These are phyloP conservation scores for Rosellinia necatrix DNA, from an alignment of 2,329 filamentous ascomycete species.

Conservation along the genomic window DNA sequence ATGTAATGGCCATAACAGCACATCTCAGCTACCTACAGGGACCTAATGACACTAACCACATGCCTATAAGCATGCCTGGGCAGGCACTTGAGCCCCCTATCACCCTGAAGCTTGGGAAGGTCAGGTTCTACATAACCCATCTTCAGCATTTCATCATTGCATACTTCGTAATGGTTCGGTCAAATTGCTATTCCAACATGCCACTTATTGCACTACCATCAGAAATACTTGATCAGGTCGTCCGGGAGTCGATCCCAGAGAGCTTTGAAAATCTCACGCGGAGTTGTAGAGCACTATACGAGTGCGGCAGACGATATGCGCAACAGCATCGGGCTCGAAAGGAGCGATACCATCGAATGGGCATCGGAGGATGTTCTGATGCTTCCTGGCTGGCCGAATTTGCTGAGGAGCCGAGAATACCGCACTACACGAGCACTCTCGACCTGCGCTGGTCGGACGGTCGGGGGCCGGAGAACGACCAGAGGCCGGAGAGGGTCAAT, in stretches of 20 bases:
- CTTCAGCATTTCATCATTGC: no score
- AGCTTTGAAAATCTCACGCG: constrained; percentile 28
- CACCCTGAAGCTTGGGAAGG: no score
- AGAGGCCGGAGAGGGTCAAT: no score
- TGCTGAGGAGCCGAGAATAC: neutral
- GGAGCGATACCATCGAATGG: neutral
- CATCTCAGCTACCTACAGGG: no score
- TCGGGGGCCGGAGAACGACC: neutral
- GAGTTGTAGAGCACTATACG: constrained; percentile 22
- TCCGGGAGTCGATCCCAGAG: constrained; percentile 26
- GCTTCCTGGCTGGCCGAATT: neutral
- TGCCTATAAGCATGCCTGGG: no score
- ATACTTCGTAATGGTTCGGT: no score
- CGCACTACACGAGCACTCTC: neutral
- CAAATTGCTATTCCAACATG: no score
- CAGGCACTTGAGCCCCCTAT: no score
- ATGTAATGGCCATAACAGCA: no score
- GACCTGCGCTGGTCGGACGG: neutral
- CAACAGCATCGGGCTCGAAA: constrained; percentile 3
- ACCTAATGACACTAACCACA: no score
- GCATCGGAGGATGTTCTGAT: neutral
- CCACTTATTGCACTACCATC: constrained; percentile 16
- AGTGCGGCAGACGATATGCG: constrained; percentile 19
- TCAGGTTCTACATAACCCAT: no score
- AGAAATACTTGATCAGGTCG: constrained; percentile 20